Base-by-base conservation (phyloP, 2,329 filamentous ascomycete species). In the Aspergillus sp. region DNA sequence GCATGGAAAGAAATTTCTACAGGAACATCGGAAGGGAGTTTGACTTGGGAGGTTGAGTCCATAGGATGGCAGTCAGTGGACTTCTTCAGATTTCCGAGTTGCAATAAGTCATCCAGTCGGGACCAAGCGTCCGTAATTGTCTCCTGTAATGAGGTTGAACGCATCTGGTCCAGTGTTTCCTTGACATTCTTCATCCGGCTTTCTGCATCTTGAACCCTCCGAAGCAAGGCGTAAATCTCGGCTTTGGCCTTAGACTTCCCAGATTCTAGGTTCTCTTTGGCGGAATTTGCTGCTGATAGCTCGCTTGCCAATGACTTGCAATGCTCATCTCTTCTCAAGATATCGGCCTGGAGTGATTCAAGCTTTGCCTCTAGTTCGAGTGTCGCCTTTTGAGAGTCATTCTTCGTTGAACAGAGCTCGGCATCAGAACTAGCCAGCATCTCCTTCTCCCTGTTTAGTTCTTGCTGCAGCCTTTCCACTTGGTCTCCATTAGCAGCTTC, bases 301-400 rank as follows among this genome's bases (percentile, higher is more conserved):
- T 60, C 58, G 11, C 58, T 57, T 20, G 60, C 52, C 2, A 63
- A 31, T 0, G 49, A 61, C 20, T 42, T 6, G 32, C 70, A 65
- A n/a, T 73, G 71, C 59, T 78, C 69, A 9, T 71, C 70, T 22
- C 73, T 75, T 24, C 62, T 47, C 12, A 59, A 51, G 2, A 66
- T 29, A 22, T 67, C 57, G 1, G 49, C 22, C 32, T 66, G 60
- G 14, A 69, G 52, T 6, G 45, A 39, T 18, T 64, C 57, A 6
- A 66, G 51, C 31, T 62, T 67, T 7, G 50, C 54, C 51, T 67
- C 54, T 12, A 62, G 31, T 10, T 62, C 56, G n/a, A 65, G 52
- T 6, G 32, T 29, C 6, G 45, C 45, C 39, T 59, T 47, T 20
- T 46, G 39, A 6, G 22, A 45, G 3, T 62, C 61, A 16, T 64